Conservation (phyloP, 176 grass and related monocot genomes). For the Eremochloa ophiuroides region DNA sequence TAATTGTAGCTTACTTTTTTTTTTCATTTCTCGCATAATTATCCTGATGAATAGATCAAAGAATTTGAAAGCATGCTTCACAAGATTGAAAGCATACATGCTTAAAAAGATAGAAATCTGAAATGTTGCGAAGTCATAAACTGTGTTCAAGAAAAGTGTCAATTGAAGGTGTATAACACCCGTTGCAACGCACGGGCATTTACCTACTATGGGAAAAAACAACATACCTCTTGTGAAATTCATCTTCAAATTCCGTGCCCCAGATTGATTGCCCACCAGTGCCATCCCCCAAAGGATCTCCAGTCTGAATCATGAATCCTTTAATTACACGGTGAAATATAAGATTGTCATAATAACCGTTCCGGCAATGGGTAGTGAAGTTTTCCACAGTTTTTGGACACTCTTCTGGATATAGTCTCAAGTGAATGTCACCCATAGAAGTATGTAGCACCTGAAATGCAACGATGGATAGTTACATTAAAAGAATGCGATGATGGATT, state of each 20-base stretch:
- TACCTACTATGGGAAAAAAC: neutral
- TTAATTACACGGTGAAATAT: slow-evolving; percentile 99
- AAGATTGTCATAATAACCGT: slow-evolving; percentile 95
- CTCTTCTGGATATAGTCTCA: slow-evolving; percentile 95
- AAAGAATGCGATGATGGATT: neutral
- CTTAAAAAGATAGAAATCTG: no score
- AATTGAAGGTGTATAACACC: no score
- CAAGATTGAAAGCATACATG: no score
- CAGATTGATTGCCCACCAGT: slow-evolving; percentile 99
- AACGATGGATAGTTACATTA: no score
- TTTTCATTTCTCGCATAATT: no score
- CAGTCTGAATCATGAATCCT: slow-evolving; percentile 96
- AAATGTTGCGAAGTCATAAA: no score
- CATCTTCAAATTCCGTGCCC: slow-evolving; percentile 97
- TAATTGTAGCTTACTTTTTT: no score
- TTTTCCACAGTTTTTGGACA: slow-evolving; percentile 99
- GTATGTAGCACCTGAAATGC: slow-evolving; percentile 83
- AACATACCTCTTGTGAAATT: slow-evolving; percentile 90
- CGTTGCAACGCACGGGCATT: no score
- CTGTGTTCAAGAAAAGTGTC: no score
- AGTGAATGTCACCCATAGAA: slow-evolving; percentile 91
- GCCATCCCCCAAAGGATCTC: slow-evolving; percentile 96
- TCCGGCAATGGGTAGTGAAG: slow-evolving; percentile 95
- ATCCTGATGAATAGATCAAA: no score
- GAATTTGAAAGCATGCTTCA: no score